Conservation (phyloP, 257 asterid genomes). For the Euphrasia confusa region DNA sequence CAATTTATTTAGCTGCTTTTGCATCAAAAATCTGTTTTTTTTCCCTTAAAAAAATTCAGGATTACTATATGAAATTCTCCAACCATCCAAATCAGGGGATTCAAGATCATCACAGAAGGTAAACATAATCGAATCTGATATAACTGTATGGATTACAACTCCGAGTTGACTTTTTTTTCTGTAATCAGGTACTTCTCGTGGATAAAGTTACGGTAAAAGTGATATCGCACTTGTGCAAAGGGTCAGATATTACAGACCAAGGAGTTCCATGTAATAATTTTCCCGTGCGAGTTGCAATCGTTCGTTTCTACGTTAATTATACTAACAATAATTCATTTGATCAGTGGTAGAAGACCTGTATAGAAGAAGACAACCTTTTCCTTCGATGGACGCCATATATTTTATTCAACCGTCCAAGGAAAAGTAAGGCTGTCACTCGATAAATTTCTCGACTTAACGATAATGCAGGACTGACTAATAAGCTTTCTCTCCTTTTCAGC, state of each 20-base stretch:
- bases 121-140: slow-evolving; percentile 11
- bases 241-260: slow-evolving; percentile 90
- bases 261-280: slow-evolving; percentile 78
- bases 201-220: slow-evolving; percentile 91
- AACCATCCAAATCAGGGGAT: slow-evolving; percentile 60
- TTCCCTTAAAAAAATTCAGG: slow-evolving; percentile 33
- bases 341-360: slow-evolving; percentile 93
- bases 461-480: slow-evolving; percentile 33
- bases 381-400: slow-evolving; percentile 79
- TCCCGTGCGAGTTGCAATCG: slow-evolving; percentile 4
- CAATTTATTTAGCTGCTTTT: background rate
- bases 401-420: slow-evolving; percentile 86
- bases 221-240: slow-evolving; percentile 85
- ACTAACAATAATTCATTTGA: slow-evolving; percentile 3
- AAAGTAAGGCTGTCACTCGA: slow-evolving; percentile 44
- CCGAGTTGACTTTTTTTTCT: too few relatives aligned
- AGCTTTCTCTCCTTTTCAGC: slow-evolving; percentile 43
- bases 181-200: slow-evolving; percentile 82
- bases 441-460: slow-evolving; percentile 1
- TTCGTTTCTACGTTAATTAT: background rate
- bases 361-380: slow-evolving; percentile 80
- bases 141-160: background rate
- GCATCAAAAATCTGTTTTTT: background rate
- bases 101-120: slow-evolving; percentile 81
- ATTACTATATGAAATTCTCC: slow-evolving; percentile 67